Evolutionary conservation across 2,329 filamentous ascomycete species (phyloP), one percentile per base, ranked within the genome.

Genomic region (Trichoderma lentiforme): DNA sequence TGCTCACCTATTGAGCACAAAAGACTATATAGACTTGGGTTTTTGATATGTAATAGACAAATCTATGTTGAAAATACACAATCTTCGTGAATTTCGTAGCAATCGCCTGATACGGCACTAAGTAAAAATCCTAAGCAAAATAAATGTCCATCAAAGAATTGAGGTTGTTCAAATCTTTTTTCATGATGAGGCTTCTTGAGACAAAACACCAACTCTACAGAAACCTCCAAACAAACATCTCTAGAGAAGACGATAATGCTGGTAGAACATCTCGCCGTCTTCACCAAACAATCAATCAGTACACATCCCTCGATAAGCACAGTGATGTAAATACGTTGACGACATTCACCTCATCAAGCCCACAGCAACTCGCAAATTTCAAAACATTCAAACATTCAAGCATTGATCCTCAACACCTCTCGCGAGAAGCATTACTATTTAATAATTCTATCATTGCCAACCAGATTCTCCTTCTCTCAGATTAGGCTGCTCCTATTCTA

Each of bases 401-500:
- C n/a, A 60, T 60, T 30, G 2, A 18, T 32, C 26, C 18, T 24
- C 14, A 34, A 47, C 26, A 67, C 64, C 64, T 60, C 65, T 60
- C 34, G 65, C 56, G 56, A 69, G 28, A 69, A 56, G 53, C 56
- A 57, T 56, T 62, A 34, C 15, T 43, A 18, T 60, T 39, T 28
- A 60, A 30, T 56, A 62, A 57, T 57, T 53, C 43, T 30, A 70
- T 56, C 24, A 61, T 72, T 61, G 39, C 61, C 70, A 67, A 39
- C 53, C 68, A 57, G 12, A 47, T 57, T 36, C 74, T 74, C 66
- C 74, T 60, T 69, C 73, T 74, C 72, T 74, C 69, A 78, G 68
- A 77, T 74, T 73, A 75, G 75, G 73, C 73, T 75, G 74, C 70
- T 63, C 43, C 71, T 72, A 71, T 66, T 74, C 71, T 74, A 75